Percentiles rank a stretch among this genome's conserved stretches.
Evolutionary conservation across 495 filamentous ascomycete genomes (phyloP).

Genomic region (Tuber indicum): DNA sequence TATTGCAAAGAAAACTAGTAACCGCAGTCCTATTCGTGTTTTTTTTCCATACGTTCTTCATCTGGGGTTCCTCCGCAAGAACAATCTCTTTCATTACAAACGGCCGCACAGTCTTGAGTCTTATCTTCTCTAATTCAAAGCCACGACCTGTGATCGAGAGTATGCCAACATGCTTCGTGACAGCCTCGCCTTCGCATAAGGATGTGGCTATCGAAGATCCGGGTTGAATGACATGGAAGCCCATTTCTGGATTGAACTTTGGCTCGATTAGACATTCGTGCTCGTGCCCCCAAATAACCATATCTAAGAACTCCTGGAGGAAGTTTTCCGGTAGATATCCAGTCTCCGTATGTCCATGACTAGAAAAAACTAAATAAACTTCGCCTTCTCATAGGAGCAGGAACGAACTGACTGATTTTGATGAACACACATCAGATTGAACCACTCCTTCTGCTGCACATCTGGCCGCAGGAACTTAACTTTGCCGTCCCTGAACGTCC

Average conservation of each 20-base stretch:
- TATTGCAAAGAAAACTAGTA: constrained; percentile 63
- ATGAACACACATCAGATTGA: constrained; percentile 91
- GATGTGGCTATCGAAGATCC: constrained; percentile 95
- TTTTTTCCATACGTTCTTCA: constrained; percentile 68
- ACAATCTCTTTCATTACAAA: constrained; percentile 82
- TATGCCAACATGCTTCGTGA: constrained; percentile 82
- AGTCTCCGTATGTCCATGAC: constrained; percentile 76
- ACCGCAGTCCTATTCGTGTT: constrained; percentile 75
- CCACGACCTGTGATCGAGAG: constrained; percentile 74
- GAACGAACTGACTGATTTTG: constrained; percentile 66
- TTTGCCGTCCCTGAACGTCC: constrained; percentile 86
- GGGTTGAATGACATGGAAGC: constrained; percentile 94
- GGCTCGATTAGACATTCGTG: constrained; percentile 94
- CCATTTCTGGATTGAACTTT: constrained; percentile 68
- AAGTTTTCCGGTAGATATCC: constrained; percentile 91
- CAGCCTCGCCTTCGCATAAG: constrained; percentile 80
- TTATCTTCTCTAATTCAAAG: constrained; percentile 72
- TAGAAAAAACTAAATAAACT: constrained; percentile 21
- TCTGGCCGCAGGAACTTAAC: constrained; percentile 87
- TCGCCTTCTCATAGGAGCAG: not conserved
- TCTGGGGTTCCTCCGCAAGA: constrained; percentile 65
- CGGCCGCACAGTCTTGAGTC: constrained; percentile 80
- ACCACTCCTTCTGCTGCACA: constrained; percentile 84
- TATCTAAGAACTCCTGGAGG: constrained; percentile 81
- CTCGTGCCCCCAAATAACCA: constrained; percentile 96